Base-by-base conservation (phyloP, 1,139 yeast genomes). In the Saccharomyces uvarum region DNA sequence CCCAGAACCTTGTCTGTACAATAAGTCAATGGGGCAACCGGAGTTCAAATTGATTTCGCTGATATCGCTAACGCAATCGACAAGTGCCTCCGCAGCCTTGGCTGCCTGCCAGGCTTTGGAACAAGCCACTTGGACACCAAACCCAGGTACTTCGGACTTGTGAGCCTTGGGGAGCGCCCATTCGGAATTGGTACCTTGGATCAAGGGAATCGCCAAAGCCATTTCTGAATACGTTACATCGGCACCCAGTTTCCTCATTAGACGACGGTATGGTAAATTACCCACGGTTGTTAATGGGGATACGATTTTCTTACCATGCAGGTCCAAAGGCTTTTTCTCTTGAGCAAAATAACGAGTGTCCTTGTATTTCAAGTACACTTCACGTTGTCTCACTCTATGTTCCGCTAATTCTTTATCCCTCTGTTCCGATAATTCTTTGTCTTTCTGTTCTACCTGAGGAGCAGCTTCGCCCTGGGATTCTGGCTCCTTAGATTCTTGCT, bases 151-250 rank as follows among this genome's bases (percentile, higher is more conserved):
- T 70, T 93, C 99, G 5, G 82, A 73, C 26, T 74, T 69, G 67
- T 93, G 98, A 2, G 97, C 95, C 64, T 93, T 86, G 28, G 97
- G 90, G 52, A 93, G 76, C 0, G 99, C 99, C 99, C 99, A 93
- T 72, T 93, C 99, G 1, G 96, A 82, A 67, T 89, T 88, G 44
- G 86, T 81, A 19, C 97, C 99, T 68, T 88, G 96, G 47, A 93
- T 75, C 54, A 93, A 75, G 1, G 99, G 97, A 50, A 88, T 75
- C 1, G 65, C 75, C 47, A 93, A 77, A 0, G 98, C 98, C 99
- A 93, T 95, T 73, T 93, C 99, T 50, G 93, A 81, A 69, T 88
- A 93, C 0, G 99, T 93, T 14, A 91, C 80, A 65, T 93, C 98
- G 4, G 97, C 96, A 27, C 98, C 98, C 42, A 89, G 73, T 0